A percentile compares a stretch with the other conserved stretches of the same genome.
These are phyloP conservation scores for Lentinus brumalis DNA, from an alignment of 768 basidiomycete species.

Conservation along the genomic window DNA sequence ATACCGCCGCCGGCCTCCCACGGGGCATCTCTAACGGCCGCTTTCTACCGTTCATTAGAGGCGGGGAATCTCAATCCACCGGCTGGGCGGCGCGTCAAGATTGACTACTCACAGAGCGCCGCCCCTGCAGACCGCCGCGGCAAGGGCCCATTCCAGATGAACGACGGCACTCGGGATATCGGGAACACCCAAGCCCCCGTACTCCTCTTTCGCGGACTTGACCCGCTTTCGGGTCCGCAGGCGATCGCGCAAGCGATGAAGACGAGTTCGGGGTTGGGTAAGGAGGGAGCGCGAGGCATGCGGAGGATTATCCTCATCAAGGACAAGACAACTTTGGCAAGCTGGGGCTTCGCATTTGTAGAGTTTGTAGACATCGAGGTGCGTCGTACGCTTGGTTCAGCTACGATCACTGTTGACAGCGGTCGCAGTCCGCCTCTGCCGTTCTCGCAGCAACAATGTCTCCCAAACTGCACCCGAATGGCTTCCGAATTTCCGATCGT, in stretches of 20 bases:
- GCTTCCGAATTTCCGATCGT: slow-evolving; percentile 87
- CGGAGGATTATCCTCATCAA: slow-evolving; percentile 85
- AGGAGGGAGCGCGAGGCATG: slow-evolving; percentile 85
- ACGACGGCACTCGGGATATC: slow-evolving; percentile 96
- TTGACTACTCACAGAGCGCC: slow-evolving; percentile 92
- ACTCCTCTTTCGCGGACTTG: slow-evolving; percentile 87
- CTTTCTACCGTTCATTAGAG: slow-evolving; percentile 76
- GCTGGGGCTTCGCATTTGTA: slow-evolving; percentile 94
- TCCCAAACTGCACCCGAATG: slow-evolving; percentile 83
- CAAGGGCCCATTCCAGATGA: slow-evolving; percentile 57
- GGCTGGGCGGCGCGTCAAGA: slow-evolving; percentile 86
- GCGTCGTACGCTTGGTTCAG: slow-evolving; percentile 21
- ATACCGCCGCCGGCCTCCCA: slow-evolving; percentile 91
- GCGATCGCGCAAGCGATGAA: slow-evolving; percentile 86
- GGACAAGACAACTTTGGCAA: slow-evolving; percentile 83
- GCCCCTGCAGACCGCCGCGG: slow-evolving; percentile 69
- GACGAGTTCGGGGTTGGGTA: slow-evolving; percentile 74
- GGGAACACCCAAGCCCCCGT: slow-evolving; percentile 83
- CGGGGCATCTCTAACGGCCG: slow-evolving; percentile 72
- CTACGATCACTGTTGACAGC: slow-evolving; percentile 20
- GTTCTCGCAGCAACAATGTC: slow-evolving; percentile 89
- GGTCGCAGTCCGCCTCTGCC: slow-evolving; percentile 70
- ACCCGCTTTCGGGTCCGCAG: slow-evolving; percentile 83
- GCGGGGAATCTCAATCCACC: slow-evolving; percentile 55
- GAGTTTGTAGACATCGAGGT: slow-evolving; percentile 89